phyloP scores from a whole-genome alignment of 805 yeast species.

The Candida taoyuanica region DNA sequence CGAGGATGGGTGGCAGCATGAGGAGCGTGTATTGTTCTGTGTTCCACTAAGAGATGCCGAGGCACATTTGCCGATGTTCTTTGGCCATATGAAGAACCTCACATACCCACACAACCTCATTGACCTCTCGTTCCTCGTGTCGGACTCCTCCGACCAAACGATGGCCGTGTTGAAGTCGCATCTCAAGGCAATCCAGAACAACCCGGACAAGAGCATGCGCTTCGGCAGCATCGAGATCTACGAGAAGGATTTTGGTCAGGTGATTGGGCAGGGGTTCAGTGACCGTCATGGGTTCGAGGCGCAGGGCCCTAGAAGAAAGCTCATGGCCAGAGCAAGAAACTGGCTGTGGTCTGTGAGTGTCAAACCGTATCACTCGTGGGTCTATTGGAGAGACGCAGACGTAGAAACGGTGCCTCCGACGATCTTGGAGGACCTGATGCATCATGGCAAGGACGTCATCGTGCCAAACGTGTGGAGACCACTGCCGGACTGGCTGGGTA shows the following conservation, averaged over 20 bases:
- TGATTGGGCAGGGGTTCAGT: constrained; percentile 86
- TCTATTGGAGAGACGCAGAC: constrained; percentile 97
- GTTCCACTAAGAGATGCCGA: constrained; percentile 94
- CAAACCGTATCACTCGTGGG: constrained; percentile 92
- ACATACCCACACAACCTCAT: constrained; percentile 86
- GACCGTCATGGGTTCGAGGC: constrained; percentile 96
- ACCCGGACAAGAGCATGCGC: constrained; percentile 52
- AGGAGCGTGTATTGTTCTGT: constrained; percentile 77
- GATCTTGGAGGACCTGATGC: constrained; percentile 89
- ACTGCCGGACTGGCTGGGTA: constrained; percentile 80
- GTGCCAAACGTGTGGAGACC: constrained; percentile 96
- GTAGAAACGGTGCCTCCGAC: constrained; percentile 86
- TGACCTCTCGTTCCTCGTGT: constrained; percentile 80
- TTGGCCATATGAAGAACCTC: constrained; percentile 71
- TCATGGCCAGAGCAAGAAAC: constrained; percentile 95
- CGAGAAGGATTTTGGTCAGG: constrained; percentile 92
- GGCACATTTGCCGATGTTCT: constrained; percentile 84
- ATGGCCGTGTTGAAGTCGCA: constrained; percentile 60
- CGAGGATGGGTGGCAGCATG: constrained; percentile 77
- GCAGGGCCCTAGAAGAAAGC: constrained; percentile 90
- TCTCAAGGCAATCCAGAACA: constrained; percentile 61
- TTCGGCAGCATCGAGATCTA: constrained; percentile 84
- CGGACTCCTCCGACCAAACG: constrained; percentile 88
- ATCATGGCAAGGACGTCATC: constrained; percentile 83
- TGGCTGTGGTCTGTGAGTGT: constrained; percentile 88